Conservation (phyloP, 495 filamentous ascomycete species). For the Talaromyces ruber region DNA sequence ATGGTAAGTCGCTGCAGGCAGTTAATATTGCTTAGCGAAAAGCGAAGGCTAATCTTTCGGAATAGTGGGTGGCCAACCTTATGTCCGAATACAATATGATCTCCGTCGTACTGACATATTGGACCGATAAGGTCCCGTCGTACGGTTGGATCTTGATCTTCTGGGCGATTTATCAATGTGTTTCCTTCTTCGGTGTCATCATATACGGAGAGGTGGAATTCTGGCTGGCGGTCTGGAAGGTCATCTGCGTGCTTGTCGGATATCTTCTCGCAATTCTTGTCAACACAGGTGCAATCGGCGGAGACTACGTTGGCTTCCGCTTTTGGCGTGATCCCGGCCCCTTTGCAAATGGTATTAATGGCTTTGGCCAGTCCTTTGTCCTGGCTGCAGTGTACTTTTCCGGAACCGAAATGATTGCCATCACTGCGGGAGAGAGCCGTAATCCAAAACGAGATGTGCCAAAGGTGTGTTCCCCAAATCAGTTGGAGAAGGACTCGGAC, state of each 20-base stretch:
- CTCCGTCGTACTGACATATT: conserved; percentile 49
- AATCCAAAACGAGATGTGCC: conserved; percentile 50
- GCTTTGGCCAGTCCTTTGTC: conserved; percentile 29
- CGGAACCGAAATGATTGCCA: conserved; percentile 50
- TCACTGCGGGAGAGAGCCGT: conserved; percentile 52
- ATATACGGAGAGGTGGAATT: conserved; percentile 51
- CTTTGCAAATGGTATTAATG: conserved; percentile 61
- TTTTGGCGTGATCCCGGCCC: conserved; percentile 55
- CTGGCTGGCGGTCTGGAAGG: conserved; percentile 38
- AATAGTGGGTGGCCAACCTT: conserved; percentile 5
- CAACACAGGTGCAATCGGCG: conserved; percentile 49
- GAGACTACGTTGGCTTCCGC: conserved; percentile 45
- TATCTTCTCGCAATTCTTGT: conserved; percentile 30
- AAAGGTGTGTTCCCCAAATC: not conserved
- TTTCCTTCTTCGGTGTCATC: conserved; percentile 37
- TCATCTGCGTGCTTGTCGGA: conserved; percentile 31
- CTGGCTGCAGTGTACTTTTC: conserved; percentile 54
- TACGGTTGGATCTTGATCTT: conserved; percentile 42
- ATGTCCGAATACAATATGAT: conserved; percentile 3
- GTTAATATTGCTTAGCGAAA: not conserved
- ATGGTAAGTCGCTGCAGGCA: not conserved
- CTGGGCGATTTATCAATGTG: conserved; percentile 29
- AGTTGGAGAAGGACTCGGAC: conserved; percentile 52
- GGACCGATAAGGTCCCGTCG: conserved; percentile 34
- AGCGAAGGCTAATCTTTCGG: not conserved